Conservation (phyloP, 1,284 basidiomycete species). For the Ustilago xerochloae region DNA sequence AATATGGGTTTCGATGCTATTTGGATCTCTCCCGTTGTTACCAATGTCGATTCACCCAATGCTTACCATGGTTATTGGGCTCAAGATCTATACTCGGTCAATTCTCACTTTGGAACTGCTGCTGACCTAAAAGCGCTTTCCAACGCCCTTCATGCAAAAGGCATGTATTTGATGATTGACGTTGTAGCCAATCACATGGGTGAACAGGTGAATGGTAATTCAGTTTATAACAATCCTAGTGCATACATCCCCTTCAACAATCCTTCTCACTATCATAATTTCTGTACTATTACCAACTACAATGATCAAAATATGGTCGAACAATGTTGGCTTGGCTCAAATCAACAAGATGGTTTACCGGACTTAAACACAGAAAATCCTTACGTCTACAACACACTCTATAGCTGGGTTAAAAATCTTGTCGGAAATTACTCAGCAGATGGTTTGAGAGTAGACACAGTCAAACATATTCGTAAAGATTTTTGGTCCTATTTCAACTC, state of each 20-base stretch:
- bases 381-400: conserved; percentile 73
- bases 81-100: conserved; percentile 75
- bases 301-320: conserved; percentile 76
- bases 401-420: conserved; percentile 75
- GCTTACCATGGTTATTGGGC: conserved; percentile 73
- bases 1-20: conserved; percentile 79
- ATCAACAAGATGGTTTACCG: conserved; percentile 74
- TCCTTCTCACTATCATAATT: conserved; percentile 74
- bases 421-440: conserved; percentile 77
- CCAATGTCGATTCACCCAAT: conserved; percentile 78
- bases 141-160: conserved; percentile 75
- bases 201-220: conserved; percentile 10
- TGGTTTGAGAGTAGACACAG: conserved; percentile 80
- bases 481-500: conserved; percentile 79
- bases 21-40: conserved; percentile 74
- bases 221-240: conserved; percentile 3
- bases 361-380: conserved; percentile 79
- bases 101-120: conserved; percentile 76
- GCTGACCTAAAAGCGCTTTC: conserved; percentile 78
- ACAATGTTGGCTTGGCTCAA: conserved; percentile 79
- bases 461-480: conserved; percentile 75
- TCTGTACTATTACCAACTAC: conserved; percentile 77
- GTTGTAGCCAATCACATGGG: conserved; percentile 80
- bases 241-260: conserved; percentile 11
- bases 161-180: conserved; percentile 83